Base-by-base conservation (phyloP, 2,329 filamentous ascomycete genomes). In the Pseudovirgaria hyperparasitica region DNA sequence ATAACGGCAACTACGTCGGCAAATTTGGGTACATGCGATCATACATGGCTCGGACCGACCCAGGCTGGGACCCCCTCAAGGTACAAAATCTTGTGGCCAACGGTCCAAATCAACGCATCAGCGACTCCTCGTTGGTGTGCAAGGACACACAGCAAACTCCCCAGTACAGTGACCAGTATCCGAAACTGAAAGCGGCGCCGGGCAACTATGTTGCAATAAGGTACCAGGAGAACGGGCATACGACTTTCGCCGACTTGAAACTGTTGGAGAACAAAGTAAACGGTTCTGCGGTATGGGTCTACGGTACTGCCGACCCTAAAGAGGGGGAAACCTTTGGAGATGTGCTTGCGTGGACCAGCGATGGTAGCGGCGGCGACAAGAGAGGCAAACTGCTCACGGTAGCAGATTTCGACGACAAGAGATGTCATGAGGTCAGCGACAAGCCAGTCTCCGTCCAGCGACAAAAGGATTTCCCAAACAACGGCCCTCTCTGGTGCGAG, bases 321-420 rank as follows among this genome's bases (percentile, higher is more conserved):
- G 42, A 50, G 5, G 58, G 68, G 27, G 72, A 84, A 45, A 73
- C 58, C 29, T 54, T 77, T 15, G 57, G 62, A 26, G 62, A 60
- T 30, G 76, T 94, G 18, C 73, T 92, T 37, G 62, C 76, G 27
- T 96, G 90, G 90, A 93, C 73, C 24, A 51, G 64, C 11, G 74
- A 82, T 30, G 86, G 86, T 34, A 78, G 69, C 5, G 85, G 86
- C 12, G 87, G 86, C 13, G 76, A 94, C 48, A 65, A 70, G 25
- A 72, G 78, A 21, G 90, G 90, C 17, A 62, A 64, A 22, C 72
- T 96, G 9, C 60, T 96, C 19, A 72, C 77, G 1, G 78, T 72
- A 1, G 75, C 82, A 40, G 74, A 80, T 59, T 98, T 75, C 50
- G 90, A 96, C 43, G 90, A 98, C 43, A 80, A 79, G 15, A 78